Conservation (phyloP, 257 asterid genomes). For the Striga asiatica region DNA sequence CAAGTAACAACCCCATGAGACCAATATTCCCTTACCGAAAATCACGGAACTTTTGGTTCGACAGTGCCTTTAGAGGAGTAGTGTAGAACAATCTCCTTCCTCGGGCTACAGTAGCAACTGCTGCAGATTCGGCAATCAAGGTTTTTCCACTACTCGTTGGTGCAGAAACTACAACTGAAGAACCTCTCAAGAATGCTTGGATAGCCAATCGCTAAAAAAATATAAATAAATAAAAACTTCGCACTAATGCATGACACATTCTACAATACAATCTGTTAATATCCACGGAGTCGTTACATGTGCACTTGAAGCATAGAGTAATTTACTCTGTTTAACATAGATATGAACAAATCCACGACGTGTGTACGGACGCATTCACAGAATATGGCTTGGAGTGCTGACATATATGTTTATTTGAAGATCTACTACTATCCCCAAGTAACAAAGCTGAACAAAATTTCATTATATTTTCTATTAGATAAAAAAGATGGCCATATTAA, state of each 20-base stretch:
- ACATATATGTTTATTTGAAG: background rate
- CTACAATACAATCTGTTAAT: too few species aligned
- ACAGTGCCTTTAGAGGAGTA: slow-evolving; percentile 92
- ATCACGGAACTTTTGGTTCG: slow-evolving; percentile 96
- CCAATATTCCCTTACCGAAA: slow-evolving; percentile 50
- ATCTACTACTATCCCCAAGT: background rate
- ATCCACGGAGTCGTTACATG: slow-evolving; percentile 1
- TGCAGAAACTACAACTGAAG: slow-evolving; percentile 96
- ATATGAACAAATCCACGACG: too few species aligned
- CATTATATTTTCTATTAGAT: background rate
- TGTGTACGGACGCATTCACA: too few species aligned
- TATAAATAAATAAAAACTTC: background rate
- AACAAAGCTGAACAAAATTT: background rate
- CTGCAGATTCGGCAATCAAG: slow-evolving; percentile 98
- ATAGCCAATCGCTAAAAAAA: slow-evolving; percentile 51
- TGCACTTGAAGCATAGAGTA: background rate
- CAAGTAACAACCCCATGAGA: background rate
- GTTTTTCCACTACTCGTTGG: slow-evolving; percentile 99
- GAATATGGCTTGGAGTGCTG: background rate
- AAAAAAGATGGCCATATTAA: background rate
- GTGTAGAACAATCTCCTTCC: slow-evolving; percentile 91
- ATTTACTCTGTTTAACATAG: too few species aligned
- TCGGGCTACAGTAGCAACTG: slow-evolving; percentile 79
- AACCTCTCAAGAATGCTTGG: slow-evolving; percentile 82
- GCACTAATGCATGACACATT: background rate